Evolutionary conservation across 306 rosid species (phyloP), one percentile per base, ranked within the genome.

Genomic region (Corylus americana): DNA sequence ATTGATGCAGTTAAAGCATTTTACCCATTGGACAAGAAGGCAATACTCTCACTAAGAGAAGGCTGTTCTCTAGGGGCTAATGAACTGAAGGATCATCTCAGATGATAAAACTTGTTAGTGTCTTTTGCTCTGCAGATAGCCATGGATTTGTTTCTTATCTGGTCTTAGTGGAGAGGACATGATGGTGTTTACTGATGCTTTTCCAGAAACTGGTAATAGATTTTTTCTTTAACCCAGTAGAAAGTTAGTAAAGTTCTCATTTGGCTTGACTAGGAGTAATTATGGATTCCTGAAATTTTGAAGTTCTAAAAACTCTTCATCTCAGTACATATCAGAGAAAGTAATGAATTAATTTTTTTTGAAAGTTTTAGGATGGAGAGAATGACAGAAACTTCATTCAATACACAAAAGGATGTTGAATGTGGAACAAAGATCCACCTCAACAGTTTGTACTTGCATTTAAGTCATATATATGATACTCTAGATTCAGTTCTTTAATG

Each of bases 121-220:
- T 71, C 63, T 71, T 81, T 62, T 67, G 29, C 69, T 75, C 62
- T 71, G 87, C 92, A 94, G 97, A 82, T 91, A 49, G 94, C 87
- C 98, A 29, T 93, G 97, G 59, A 92, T 94, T 80, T 94, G 98
- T 81, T 81, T 91, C 89, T 82, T 92, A 35, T 94, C 97, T 20
- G 98, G 97, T 82, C 89, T 94, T 71, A 91, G 88, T 17, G 97
- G 98, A 67, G 97, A 22, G 25, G 97, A 94, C 89, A 94, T 87
- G 98, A 88, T 94, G 91, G 88, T 91, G 97, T 92, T 94, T 82
- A 88, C 92, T 39, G 97, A 94, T 70, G 89, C 97, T 81, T 94
- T 91, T 82, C 94, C 93, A 5, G 95, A 94, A 78, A 77, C 92
- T 7, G 97, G 97, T 92, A 90, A 76, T 27, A 1, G 47, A 39